Evolutionary conservation across 495 filamentous ascomycete species (phyloP), one percentile per base, ranked within the genome.

Genomic region (Penicillium crystallinum): DNA sequence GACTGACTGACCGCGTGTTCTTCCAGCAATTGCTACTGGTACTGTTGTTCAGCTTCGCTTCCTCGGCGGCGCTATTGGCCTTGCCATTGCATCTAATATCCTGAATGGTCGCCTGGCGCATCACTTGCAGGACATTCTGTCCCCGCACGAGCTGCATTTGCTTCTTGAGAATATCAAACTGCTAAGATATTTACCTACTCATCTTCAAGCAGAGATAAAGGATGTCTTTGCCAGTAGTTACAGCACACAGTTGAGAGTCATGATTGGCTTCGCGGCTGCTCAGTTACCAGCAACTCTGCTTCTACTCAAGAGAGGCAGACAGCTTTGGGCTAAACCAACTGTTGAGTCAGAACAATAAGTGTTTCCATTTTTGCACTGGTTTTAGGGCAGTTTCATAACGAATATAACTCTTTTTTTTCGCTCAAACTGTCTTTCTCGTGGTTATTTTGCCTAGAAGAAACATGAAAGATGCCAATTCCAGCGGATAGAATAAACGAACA

Each of bases 11-110:
- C 7, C 14, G 5, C 30, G 21, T 12, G 12, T 19, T 17, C 34
- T 36, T 39, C 36, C 70, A 51, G 81, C 81, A 0, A 73, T 78
- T 27, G 79, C 77, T 0, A 78, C 80, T 52, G 80, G 81, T 0
- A 71, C 74, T 6, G 61, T 83, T 1, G 77, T 77, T 12, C 81
- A 84, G 59, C 61, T 75, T 27, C 73, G 82, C 1, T 75, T 84
- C 7, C 70, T 85, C 21, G 81, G 82, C 11, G 82, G 81, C 19
- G 72, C 73, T 18, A 66, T 84, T 10, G 81, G 80, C 3, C 67
- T 85, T 15, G 65, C 53, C 7, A 69, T 71, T 31, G 59, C 62
- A 36, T 69, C 69, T n/a, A 69, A 68, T 42, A 61, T 73, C 22
- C 48, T 72, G 8, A 68, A 70, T 34, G 55, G 56, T 34, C 51